Base-by-base conservation (phyloP, 2,329 filamentous ascomycete species). In the Scopulariopsis brevicaulis region DNA sequence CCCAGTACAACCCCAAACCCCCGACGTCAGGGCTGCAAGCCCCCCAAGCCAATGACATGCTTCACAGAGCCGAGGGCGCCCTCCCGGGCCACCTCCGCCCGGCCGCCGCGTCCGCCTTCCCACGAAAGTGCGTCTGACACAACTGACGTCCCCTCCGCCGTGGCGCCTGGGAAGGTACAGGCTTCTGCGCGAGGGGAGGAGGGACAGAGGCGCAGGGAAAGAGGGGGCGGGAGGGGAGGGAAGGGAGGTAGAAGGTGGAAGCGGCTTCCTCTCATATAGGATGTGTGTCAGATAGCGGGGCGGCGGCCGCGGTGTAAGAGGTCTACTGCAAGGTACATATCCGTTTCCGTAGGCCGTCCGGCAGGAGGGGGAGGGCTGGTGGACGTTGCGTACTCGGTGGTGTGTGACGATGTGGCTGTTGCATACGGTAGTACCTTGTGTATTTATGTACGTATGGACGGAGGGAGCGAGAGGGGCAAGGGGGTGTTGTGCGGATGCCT, bases 121-220 rank as follows among this genome's bases (percentile, higher is more conserved):
- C 37, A 25, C 22, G n/a, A n/a, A 34, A 50, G 46, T 40, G 55
- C 25, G 50, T 51, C 55, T 56, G 55, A 52, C 28, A 51, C 54
- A 51, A 35, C 28, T 55, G 22, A 11, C 54, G 25, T 43, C 43
- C 54, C n/a, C 25, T 24, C 46, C 25, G 46, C 18, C 20, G 46
- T 50, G 46, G 22, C 22, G 46, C 46, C 46, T 22, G 8, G 46
- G 18, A 22, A 24, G 46, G 20, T 24, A 50, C 46, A 50, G n/a
- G 28, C 28, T n/a, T 48, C 5, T 24, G 46, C 46, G 24, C 14
- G 20, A 20, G 20, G 15, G 46, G 46, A 6, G 4, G 18, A 24
- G 20, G 43, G 43, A 32, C 4, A 8, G 28, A 4, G 4, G 28
- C 4, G 28, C 4, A 32, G 28, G 28, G 28, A 32, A 8, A 32